Evolutionary conservation across 164 flowering plant species (phyloP).

Genomic region (Umbilicus rupestris): DNA sequence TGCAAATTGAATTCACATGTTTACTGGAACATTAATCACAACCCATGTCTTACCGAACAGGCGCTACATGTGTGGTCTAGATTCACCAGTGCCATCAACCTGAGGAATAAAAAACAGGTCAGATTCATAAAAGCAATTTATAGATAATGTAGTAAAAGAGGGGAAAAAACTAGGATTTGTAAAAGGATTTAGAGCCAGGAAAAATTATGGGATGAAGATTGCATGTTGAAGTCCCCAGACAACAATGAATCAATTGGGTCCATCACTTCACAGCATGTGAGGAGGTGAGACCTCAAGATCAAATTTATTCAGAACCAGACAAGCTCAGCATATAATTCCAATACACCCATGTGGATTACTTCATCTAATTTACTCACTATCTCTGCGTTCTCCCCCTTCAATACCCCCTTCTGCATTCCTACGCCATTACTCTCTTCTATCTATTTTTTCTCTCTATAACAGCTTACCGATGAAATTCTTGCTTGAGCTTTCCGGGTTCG

Average conservation of each 20-base stretch:
- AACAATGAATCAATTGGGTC: constrained; percentile 20
- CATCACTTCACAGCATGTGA: constrained; percentile 70
- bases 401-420: not conserved
- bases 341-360: constrained; percentile 1
- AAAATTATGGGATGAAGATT: not conserved
- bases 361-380: constrained; percentile 2
- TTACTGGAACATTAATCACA: not conserved
- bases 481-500: constrained; percentile 7
- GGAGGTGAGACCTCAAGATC: constrained; percentile 16
- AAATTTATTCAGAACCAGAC: constrained; percentile 6
- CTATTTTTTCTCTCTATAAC: not conserved
- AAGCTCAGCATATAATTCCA: constrained; percentile 9
- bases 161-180: not conserved
- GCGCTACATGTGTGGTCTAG: not conserved
- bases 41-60: not conserved
- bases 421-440: not conserved
- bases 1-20: constrained; percentile 1
- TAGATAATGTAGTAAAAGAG: not conserved
- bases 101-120: constrained; percentile 1
- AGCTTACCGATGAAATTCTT: not conserved
- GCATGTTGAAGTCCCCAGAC: constrained; percentile 16
- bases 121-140: not conserved
- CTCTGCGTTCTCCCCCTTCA: not conserved
- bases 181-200: not conserved
- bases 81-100: not conserved